Evolutionary conservation across 2,329 filamentous ascomycete species (phyloP).

Genomic region (Fusarium paranaense): DNA sequence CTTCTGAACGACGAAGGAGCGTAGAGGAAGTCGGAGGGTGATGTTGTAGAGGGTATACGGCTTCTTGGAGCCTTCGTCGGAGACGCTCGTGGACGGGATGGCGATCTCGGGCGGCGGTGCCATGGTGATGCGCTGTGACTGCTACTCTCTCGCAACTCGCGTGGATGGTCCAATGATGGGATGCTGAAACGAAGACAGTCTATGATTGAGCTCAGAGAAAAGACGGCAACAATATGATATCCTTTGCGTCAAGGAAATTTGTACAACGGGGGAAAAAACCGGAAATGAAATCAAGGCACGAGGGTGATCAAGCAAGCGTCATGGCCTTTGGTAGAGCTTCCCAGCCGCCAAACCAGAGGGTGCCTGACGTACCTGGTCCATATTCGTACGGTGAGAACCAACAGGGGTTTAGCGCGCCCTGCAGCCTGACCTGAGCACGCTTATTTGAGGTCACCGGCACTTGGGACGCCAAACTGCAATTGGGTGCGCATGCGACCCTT

Average conservation of each 20-base stretch:
- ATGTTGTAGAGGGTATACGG: conserved; percentile 84
- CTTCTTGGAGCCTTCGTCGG: conserved; percentile 65
- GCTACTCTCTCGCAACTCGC: not conserved
- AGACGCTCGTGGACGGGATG: conserved; percentile 73
- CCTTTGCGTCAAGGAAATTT: not conserved
- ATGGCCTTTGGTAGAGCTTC: conserved; percentile 21
- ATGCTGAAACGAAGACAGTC: not conserved
- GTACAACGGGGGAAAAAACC: not conserved
- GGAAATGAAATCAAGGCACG: conserved; percentile 12
- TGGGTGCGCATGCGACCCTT: conserved; percentile 27
- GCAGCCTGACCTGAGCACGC: conserved; percentile 1
- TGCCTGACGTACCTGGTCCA: conserved; percentile 24
- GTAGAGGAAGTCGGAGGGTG: conserved; percentile 79
- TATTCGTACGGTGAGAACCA: conserved; percentile 22
- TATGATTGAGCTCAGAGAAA: not conserved
- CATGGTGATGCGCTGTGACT: conserved; percentile 56
- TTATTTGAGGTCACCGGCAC: conserved; percentile 19
- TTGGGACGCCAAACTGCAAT: conserved; percentile 25
- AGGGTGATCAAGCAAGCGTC: conserved; percentile 30
- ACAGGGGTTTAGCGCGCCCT: conserved; percentile 7
- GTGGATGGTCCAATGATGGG: not conserved
- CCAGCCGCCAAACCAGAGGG: not conserved
- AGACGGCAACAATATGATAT: not conserved
- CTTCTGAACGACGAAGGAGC: conserved; percentile 81
- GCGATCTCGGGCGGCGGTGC: conserved; percentile 75